phyloP scores from a whole-genome alignment of 108 stramenopile genomes.

The Phaeodactylum tricornutum region DNA sequence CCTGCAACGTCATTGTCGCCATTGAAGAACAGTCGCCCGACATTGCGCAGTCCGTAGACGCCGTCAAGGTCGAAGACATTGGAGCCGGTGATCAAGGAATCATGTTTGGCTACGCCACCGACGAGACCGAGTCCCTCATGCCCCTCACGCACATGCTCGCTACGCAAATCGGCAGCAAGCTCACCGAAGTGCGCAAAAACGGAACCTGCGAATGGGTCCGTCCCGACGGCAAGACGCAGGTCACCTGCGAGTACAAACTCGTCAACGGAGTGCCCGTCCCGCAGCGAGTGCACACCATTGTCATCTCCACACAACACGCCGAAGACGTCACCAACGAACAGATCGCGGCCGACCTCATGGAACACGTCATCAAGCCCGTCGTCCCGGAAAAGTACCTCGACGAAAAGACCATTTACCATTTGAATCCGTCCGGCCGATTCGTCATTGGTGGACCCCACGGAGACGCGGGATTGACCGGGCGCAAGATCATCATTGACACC shows the following conservation, averaged over 20 bases:
- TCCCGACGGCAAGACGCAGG: conserved; percentile 98
- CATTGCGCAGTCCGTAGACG: conserved; percentile 94
- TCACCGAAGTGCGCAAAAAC: conserved; percentile 96
- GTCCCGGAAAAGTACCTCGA: conserved; percentile 94
- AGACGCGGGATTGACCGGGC: conserved; percentile 94
- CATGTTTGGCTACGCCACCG: conserved; percentile 98
- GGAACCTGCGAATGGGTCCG: conserved; percentile 91
- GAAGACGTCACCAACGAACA: conserved; percentile 86
- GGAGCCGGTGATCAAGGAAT: conserved; percentile 98
- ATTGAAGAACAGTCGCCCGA: conserved; percentile 98
- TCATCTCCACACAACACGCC: conserved; percentile 96
- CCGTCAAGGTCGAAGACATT: conserved; percentile 89
- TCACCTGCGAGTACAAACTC: conserved; percentile 91
- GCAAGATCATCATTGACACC: conserved; percentile 98
- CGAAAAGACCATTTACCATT: conserved; percentile 95
- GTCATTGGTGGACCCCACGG: conserved; percentile 98
- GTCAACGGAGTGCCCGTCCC: conserved; percentile 87
- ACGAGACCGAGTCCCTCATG: conserved; percentile 94
- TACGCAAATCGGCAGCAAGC: conserved; percentile 85
- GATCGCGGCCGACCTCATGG: conserved; percentile 91
- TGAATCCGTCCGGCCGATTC: conserved; percentile 92
- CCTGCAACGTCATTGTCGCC: conserved; percentile 93
- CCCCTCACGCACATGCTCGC: conserved; percentile 94
- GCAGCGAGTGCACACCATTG: conserved; percentile 94
- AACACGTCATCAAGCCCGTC: conserved; percentile 96